Percentiles rank a stretch among this genome's conserved stretches.
phyloP scores from a whole-genome alignment of 768 basidiomycete species.

The Agaricus subrufescens region DNA sequence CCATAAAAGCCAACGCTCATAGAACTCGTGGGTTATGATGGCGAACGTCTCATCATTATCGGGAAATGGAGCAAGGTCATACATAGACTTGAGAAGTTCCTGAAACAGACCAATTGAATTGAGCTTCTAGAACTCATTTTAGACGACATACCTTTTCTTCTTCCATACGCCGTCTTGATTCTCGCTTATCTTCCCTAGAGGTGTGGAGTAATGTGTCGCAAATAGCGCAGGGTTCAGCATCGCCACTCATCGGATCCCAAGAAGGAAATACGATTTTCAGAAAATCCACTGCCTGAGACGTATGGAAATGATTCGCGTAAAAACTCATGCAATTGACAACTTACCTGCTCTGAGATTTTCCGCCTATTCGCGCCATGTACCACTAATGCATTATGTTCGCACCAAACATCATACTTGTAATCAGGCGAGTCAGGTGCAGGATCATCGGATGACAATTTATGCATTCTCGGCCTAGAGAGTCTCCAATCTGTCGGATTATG shows the following conservation, averaged over 20 bases:
- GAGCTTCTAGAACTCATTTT: background rate
- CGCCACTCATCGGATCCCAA: conserved; percentile 54
- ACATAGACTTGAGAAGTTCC: conserved; percentile 62
- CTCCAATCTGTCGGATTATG: conserved; percentile 58
- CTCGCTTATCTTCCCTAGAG: conserved; percentile 59
- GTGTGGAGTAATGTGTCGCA: conserved; percentile 55
- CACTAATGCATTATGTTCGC: conserved; percentile 65
- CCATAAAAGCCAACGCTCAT: conserved; percentile 71
- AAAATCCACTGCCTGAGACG: conserved; percentile 47
- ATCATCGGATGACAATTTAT: conserved; percentile 50
- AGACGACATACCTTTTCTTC: conserved; percentile 61
- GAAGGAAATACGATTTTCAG: conserved; percentile 56
- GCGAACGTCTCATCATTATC: conserved; percentile 41
- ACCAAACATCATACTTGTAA: conserved; percentile 57
- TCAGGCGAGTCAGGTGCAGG: conserved; percentile 60
- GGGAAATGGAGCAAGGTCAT: conserved; percentile 47
- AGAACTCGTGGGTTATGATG: conserved; percentile 56
- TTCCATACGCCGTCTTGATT: conserved; percentile 61
- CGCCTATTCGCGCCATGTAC: conserved; percentile 51
- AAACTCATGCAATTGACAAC: conserved; percentile 2
- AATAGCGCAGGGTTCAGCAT: conserved; percentile 51
- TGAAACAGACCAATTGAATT: conserved; percentile 20
- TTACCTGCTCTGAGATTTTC: conserved; percentile 59
- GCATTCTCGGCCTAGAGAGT: conserved; percentile 72
- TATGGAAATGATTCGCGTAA: background rate